These are phyloP conservation scores for Berkeleyomyces basicola DNA, from an alignment of 2,329 filamentous ascomycete genomes.

Conservation along the genomic window DNA sequence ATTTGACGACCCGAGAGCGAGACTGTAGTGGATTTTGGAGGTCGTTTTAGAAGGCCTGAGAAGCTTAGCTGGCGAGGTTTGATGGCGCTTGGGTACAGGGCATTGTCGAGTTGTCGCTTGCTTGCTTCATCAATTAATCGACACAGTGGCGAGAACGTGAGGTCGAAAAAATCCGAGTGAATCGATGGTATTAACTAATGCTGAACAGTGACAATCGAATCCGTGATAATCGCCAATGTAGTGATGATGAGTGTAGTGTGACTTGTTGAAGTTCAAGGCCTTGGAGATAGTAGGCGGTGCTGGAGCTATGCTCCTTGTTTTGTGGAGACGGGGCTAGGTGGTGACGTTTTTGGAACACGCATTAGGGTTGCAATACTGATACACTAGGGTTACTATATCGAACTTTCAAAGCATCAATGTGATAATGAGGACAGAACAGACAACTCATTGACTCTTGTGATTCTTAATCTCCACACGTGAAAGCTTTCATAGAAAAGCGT, in stretches of 20 bases:
- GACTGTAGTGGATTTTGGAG: neutral
- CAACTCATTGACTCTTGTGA: neutral
- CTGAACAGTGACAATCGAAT: neutral
- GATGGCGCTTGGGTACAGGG: neutral
- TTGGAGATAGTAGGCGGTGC: neutral
- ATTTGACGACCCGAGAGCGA: neutral
- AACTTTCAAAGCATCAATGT: neutral
- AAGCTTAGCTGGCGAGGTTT: neutral
- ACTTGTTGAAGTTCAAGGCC: neutral
- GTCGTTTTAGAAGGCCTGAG: neutral
- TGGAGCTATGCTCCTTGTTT: constrained; percentile 1
- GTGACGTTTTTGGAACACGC: neutral
- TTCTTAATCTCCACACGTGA: too few relatives aligned
- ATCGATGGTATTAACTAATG: neutral
- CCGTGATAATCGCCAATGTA: neutral
- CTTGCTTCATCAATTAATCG: neutral
- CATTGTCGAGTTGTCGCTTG: neutral
- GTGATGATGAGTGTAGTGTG: neutral
- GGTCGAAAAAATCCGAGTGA: neutral
- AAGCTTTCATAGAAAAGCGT: too few relatives aligned
- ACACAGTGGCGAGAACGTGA: neutral
- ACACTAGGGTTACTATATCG: neutral
- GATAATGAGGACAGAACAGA: neutral
- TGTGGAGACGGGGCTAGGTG: neutral
- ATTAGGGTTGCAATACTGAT: neutral